Conservation (phyloP, 192 early-diverging fungal genomes). For the Mortierella alpina region DNA sequence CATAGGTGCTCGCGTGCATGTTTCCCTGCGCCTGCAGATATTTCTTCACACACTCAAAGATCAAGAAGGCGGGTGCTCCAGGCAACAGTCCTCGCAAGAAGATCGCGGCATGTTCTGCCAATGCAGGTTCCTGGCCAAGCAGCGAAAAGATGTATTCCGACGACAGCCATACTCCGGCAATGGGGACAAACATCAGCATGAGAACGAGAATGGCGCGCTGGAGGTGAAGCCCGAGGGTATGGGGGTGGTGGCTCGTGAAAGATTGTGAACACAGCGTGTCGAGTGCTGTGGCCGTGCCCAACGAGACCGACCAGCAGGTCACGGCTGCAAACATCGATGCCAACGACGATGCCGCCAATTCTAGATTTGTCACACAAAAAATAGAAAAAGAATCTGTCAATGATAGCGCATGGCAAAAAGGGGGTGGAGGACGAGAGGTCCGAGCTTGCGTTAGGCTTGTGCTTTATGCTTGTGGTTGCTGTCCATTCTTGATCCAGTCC, state of each 20-base stretch:
- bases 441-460: too few species aligned
- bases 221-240: slow-evolving; percentile 78
- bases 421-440: too few species aligned
- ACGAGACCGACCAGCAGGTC: slow-evolving; percentile 71
- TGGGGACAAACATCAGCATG: slow-evolving; percentile 73
- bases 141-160: slow-evolving; percentile 75
- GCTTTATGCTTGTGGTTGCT: too few species aligned
- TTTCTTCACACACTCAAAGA: slow-evolving; percentile 87
- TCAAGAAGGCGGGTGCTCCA: slow-evolving; percentile 80
- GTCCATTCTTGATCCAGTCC: too few species aligned
- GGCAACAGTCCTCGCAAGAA: slow-evolving; percentile 78
- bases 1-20: slow-evolving; percentile 85
- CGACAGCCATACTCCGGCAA: slow-evolving; percentile 71
- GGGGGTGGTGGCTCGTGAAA: slow-evolving; percentile 74
- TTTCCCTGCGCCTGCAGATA: slow-evolving; percentile 88
- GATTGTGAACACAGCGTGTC: slow-evolving; percentile 83
- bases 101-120: slow-evolving; percentile 73
- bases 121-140: slow-evolving; percentile 77
- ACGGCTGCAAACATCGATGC: slow-evolving; percentile 80
- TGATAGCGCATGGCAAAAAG: not conserved
- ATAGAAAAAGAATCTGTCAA: not conserved
- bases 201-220: slow-evolving; percentile 87
- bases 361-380: slow-evolving; percentile 49
- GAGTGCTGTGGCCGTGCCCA: slow-evolving; percentile 78
- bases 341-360: slow-evolving; percentile 77